Evolutionary conservation across 2,329 filamentous ascomycete species (phyloP), one percentile per base, ranked within the genome.

Genomic region (Calonectria henricotiae): DNA sequence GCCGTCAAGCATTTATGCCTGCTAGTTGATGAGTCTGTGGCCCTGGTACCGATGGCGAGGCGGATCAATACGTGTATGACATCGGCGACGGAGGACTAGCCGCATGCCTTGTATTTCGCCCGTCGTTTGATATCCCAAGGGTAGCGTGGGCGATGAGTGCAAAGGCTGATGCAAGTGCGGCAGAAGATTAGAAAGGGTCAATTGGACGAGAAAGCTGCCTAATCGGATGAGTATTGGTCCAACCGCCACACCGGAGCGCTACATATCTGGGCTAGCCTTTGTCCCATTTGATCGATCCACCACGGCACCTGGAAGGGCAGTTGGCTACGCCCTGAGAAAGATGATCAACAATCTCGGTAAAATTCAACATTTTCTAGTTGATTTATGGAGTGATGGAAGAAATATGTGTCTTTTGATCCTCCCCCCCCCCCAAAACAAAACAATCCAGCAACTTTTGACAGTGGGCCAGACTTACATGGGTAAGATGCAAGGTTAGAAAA

Each of bases 161-260:
- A 39, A 51, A 39, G 20, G 1, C 37, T 39, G 20, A 13, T 32
- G 32, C 51, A 37, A 55, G 32, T 12, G n/a, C 4, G 51, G 17
- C 30, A 55, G 9, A 35, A n/a, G 4, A 15, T 37, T 37, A n/a
- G 30, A n/a, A 25, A 37, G 35, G n/a, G 15, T 20, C 2, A 20
- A 13, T 25, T 11, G 6, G 20, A 35, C 20, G 35, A 58, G 32
- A 23, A 39, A 39, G 20, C 5, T 37, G 13, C 32, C 13, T 58
- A 58, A 39, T 39, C 23, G 32, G 5, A 58, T 27, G 20, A 39
- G 51, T 32, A 7, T n/a, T 39, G 35, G 51, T 39, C 51, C 20
- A 46, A 30, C 32, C 51, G 51, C 51, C 51, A 58, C 51, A 58
- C n/a, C 51, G 51, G 51, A 12, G 23, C 15, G n/a, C n/a, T 55